A percentile compares a stretch with the other conserved stretches of the same genome.
phyloP scores from a whole-genome alignment of 495 filamentous ascomycete genomes.

The Aspergillus saccharolyticus region DNA sequence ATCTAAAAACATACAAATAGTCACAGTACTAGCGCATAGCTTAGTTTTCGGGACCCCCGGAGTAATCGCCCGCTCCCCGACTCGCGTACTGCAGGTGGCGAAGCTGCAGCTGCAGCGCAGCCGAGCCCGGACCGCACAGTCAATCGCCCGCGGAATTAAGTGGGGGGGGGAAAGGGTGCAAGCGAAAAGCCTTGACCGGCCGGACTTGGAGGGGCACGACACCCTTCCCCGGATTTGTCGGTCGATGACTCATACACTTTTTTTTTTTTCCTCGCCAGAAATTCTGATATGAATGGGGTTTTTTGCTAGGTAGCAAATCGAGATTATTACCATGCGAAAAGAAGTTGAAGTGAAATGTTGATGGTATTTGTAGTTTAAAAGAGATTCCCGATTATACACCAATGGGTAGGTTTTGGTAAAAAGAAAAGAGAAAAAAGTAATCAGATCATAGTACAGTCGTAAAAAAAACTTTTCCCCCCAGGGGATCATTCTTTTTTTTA shows the following conservation, averaged over 20 bases:
- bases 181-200: not conserved
- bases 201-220: no score
- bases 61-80: no score
- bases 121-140: not conserved
- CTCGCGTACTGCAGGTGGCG: no score
- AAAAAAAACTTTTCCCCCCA: constrained; percentile 33
- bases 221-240: not conserved
- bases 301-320: no score
- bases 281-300: no score
- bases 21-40: no score
- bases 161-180: no score
- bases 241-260: not conserved
- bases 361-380: not conserved
- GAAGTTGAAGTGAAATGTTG: not conserved
- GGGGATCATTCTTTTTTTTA: not conserved
- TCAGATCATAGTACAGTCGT: constrained; percentile 42
- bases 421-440: not conserved
- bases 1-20: no score
- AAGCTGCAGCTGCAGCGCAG: not conserved
- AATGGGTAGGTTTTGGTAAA: not conserved
- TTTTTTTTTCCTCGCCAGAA: not conserved
- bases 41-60: no score
- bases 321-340: not conserved
- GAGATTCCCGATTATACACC: not conserved
- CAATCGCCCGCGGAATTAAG: no score